phyloP scores from a whole-genome alignment of 371 early-diverging fungal genomes.

The Mucor racemosus region DNA sequence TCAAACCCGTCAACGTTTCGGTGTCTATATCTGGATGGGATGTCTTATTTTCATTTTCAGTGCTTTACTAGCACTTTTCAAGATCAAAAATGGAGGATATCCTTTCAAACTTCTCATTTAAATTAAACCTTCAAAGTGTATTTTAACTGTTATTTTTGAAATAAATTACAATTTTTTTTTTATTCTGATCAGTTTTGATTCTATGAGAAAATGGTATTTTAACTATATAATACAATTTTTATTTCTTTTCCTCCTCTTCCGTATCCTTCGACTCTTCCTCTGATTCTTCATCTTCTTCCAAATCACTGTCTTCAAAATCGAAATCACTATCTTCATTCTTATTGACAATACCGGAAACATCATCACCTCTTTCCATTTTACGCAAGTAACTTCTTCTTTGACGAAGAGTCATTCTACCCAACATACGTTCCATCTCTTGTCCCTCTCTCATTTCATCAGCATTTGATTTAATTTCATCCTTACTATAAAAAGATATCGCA shows the following conservation, averaged over 20 bases:
- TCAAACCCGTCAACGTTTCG: constrained; percentile 55
- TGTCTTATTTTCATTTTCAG: constrained; percentile 68
- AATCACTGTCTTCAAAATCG: constrained; percentile 50
- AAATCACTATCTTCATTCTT: constrained; percentile 51
- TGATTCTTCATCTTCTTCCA: constrained; percentile 39
- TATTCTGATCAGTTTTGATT: constrained; percentile 1
- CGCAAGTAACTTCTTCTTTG: constrained; percentile 85
- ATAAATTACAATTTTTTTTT: constrained; percentile 5
- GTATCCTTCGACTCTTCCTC: constrained; percentile 26
- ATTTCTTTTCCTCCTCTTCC: constrained; percentile 25
- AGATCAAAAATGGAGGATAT: constrained; percentile 76
- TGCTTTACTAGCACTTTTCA: constrained; percentile 67
- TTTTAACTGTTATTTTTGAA: neutral
- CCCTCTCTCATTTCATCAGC: constrained; percentile 67
- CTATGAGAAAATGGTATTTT: constrained; percentile 17
- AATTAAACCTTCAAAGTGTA: neutral
- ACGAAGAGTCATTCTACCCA: constrained; percentile 82
- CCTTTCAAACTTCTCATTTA: constrained; percentile 74
- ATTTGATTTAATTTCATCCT: constrained; percentile 60
- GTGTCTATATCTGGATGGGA: constrained; percentile 57
- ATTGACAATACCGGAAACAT: constrained; percentile 39
- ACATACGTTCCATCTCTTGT: constrained; percentile 72
- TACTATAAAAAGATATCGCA: constrained; percentile 27
- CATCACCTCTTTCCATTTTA: constrained; percentile 76
- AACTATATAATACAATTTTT: constrained; percentile 13